Base-by-base conservation (phyloP, 2,329 filamentous ascomycete genomes). In the Trichoderma lentiforme region DNA sequence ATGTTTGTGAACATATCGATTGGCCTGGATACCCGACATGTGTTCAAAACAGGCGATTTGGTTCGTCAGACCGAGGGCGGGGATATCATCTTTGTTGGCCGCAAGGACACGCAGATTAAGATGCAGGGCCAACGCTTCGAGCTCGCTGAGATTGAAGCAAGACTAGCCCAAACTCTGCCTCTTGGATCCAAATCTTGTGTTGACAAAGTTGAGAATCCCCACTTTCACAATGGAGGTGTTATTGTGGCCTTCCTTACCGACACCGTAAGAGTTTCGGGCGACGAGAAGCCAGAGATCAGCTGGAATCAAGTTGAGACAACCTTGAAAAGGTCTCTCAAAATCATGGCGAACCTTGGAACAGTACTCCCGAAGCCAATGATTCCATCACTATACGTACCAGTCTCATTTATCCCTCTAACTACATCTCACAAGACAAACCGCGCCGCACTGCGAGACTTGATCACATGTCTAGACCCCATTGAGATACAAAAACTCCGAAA, bases 91-190 rank as follows among this genome's bases (percentile, higher is more conserved):
- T 76, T 74, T 65, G 53, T 78, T 32, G 75, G 78, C 34, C 74
- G 78, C 2, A 75, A 74, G 21, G 78, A 80, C 57, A 69, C 73
- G 6, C 77, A 80, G 58, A 74, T 79, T 28, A 80, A 80, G 72
- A 76, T 89, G 12, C 82, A 84, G 28, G 89, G 89, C 28, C 88
- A 84, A 72, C 78, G 86, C 67, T 81, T 87, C 65, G 89, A 86
- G 78, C 80, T 86, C 9, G 58, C 28, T 3, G 73, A 74, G 56
- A 70, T 76, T 12, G 75, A 76, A 36, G 57, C 66, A 30, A 39
- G 66, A 12, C 12, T 69, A 5, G 39, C 36, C 4, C 56, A 47
- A 3, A 21, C 57, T 32, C 21, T 69, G 7, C 26, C 66, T 11
- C 5, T 7, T 5, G 66, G n/a, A 21, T 61, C 8, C 7, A 47